Base-by-base conservation (phyloP, 164 flowering plant genomes). In the Umbellularia californica region DNA sequence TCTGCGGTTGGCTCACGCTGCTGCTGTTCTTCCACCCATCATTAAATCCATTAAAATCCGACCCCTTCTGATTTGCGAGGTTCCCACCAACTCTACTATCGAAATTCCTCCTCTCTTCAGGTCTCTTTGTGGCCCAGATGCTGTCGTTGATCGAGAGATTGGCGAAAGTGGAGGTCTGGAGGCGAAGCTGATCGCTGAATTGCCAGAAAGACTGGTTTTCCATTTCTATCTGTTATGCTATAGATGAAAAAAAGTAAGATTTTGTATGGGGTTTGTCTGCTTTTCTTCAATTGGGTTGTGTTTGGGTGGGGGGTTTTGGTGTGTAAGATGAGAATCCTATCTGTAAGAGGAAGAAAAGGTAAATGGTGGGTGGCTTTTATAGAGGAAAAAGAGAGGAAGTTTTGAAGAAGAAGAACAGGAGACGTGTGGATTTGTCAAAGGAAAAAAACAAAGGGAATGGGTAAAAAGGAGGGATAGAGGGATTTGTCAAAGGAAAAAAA, bases 121-220 rank as follows among this genome's bases (percentile, higher is more conserved):
- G 76, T 70, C 82, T 78, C 75, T 87, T 88, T 13, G 74, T 33
- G 77, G 91, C 84, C 97, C 97, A 95, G 5, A 92, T 92, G 2
- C 89, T 86, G 23, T 95, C 97, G 75, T 88, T 93, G 73, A 89
- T 77, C 4, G 96, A 88, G 12, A 92, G 87, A 66, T 85, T 87
- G 2, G 89, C 80, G n/a, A 92, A 74, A 72, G 75, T 88, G 12
- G 88, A 72, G 3, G 79, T 66, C 20, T 90, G 93, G 6, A 87
- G 74, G 11, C 97, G 80, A 11, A 95, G 91, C 76, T 92, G 90
- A 71, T 95, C 99, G 67, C 98, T 90, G 89, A 93, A 95, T 60
- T 90, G 95, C 85, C 85, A 90, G 70, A 95, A 95, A 5, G 91
- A 85, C 20, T 91, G 86, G 76, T 77, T 88, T 79, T 92, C 95